These are phyloP conservation scores for Cytospora leucostoma DNA, from an alignment of 2,329 filamentous ascomycete species.

Conservation along the genomic window DNA sequence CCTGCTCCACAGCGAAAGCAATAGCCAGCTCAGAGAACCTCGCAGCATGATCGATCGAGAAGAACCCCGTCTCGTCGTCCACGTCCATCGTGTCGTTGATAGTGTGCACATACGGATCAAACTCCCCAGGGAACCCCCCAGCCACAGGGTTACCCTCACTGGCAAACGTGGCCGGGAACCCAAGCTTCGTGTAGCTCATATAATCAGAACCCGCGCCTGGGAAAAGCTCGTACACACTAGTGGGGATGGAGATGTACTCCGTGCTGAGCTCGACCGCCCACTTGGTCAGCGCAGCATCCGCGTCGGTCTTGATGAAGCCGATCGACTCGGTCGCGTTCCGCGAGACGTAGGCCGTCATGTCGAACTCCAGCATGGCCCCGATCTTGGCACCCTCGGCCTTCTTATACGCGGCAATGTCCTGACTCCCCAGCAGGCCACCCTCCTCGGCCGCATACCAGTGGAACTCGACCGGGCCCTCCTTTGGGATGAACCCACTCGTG, in stretches of 20 bases:
- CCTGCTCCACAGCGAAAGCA: conserved; percentile 43
- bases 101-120: conserved; percentile 43
- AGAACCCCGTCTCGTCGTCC: conserved; percentile 41
- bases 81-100: conserved; percentile 42
- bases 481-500: conserved; percentile 41
- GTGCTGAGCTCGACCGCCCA: conserved; percentile 40
- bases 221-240: conserved; percentile 38
- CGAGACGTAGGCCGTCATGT: conserved; percentile 44
- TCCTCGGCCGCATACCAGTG: conserved; percentile 87
- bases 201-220: conserved; percentile 43
- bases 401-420: conserved; percentile 69
- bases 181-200: conserved; percentile 43
- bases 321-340: conserved; percentile 43
- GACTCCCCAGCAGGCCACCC: conserved; percentile 73
- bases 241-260: conserved; percentile 41
- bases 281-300: conserved; percentile 40
- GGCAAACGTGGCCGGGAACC: conserved; percentile 43
- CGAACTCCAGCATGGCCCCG: conserved; percentile 71
- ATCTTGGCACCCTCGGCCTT: conserved; percentile 61
- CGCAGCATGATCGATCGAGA: conserved; percentile 45
- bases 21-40: conserved; percentile 44
- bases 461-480: conserved; percentile 61
- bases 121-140: conserved; percentile 37
- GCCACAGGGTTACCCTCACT: conserved; percentile 41
- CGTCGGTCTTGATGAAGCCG: conserved; percentile 42